Base-by-base conservation (phyloP, 2,329 filamentous ascomycete species). In the Trichoderma simmonsii region DNA sequence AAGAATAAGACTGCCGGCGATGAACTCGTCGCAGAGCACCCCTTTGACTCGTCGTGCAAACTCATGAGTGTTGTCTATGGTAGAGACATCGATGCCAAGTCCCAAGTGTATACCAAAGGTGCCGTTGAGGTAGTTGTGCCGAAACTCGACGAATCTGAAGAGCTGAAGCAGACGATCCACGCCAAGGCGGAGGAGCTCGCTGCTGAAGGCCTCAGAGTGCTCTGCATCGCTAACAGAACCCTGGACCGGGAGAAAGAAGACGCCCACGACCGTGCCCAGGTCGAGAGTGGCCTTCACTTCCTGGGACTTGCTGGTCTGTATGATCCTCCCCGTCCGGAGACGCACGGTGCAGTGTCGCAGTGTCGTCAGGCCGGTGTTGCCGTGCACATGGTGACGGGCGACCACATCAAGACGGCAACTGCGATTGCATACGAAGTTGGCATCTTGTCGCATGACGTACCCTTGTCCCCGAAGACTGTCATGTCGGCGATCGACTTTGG, bases 1-100 rank as follows among this genome's bases (percentile, higher is more conserved):
- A 85, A 86, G 72, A 85, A 82, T 66, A 86, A 86, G 77, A 78
- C 79, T 26, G 80, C 80, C n/a, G 76, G 78, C 28, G 84, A 85
- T 71, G 80, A 81, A 51, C 81, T 90, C 59, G 76, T 92, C 11
- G 86, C 88, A 1, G 92, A 93, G 76, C 91, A 91, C 69, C 91
- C 91, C 2, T 93, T 93, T 77, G 91, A 93, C 78, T 93, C 91
- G 0, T 88, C 88, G 48, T 88, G 91, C 80, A 93, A 93, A 82
- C 87, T 90, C 72, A 93, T 93, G 91, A 91, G 90, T 48, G 91
- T 93, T 63, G 86, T 93, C 32, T 92, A 91, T 57, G 79, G 80
- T 8, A 79, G 76, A 57, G 79, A 78, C 2, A 21, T 80, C 18
- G 81, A 81, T 28, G 77, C 79, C 12, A 77, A 79, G 12, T 78